Base-by-base conservation (phyloP, 306 rosid species). In the barrel medic (Medicago truncatula) region DNA sequence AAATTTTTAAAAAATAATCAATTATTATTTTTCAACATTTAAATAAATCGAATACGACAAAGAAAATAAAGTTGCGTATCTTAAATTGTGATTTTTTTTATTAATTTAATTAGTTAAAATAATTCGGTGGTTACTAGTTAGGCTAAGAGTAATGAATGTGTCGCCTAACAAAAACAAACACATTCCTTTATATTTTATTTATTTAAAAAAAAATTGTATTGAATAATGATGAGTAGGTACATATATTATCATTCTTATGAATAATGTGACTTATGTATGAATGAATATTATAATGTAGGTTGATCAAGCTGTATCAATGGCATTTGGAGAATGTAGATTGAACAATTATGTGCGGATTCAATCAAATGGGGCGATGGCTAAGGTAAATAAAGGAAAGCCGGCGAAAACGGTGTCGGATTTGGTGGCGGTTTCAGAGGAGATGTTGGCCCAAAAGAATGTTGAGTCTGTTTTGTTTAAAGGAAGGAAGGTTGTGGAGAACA, bases 261-360 rank as follows among this genome's bases (percentile, higher is more conserved):
- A 25, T 31, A 61, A 61, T 13, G 41, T 28, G 18, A 60, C 16
- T 60, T 5, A 61, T 28, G 31, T 28, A 28, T 34, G 40, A 0
- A 58, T 31, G 21, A 12, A 23, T 41, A 64, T 70, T 13, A 63
- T 60, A 79, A 70, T 74, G 81, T 20, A 94, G 98, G 96, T 94
- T 53, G 98, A 94, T 85, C 97, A 94, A 81, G 96, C 96, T 13
- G 92, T 94, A 78, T 92, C 96, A 7, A 88, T 90, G 97, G 95
- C 98, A 41, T 94, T 94, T 65, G 93, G 92, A 34, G 87, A 88
- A 21, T 80, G 86, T 75, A 72, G 91, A 71, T 17, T 77, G 76
- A 82, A 67, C 41, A 92, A 92, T 83, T 94, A 92, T 75, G 88
- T 89, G 53, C 84, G 98, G 43, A 84, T 92, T 80, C 97, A 94